Conservation (phyloP, 2,329 filamentous ascomycete genomes). For the Pseudogymnoascus sp. region DNA sequence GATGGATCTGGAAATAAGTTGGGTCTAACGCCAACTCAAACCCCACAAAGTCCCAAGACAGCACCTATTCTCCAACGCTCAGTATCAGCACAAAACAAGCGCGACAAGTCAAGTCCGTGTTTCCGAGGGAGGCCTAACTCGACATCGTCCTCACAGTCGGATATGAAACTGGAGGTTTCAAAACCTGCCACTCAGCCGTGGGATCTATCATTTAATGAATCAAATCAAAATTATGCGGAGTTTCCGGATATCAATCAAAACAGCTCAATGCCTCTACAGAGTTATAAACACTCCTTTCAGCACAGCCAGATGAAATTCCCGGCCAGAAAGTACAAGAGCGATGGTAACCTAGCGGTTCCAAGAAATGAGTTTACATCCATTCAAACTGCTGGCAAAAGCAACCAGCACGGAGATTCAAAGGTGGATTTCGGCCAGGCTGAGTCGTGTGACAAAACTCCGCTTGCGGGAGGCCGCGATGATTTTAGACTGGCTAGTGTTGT, state of each 20-base stretch:
- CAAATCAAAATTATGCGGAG: background rate
- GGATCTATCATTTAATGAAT: background rate
- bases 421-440: background rate
- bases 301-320: background rate
- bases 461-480: background rate
- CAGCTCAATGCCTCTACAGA: background rate
- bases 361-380: background rate
- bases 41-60: background rate
- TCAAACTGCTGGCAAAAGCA: background rate
- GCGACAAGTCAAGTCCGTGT: slow-evolving; percentile 3
- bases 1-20: background rate
- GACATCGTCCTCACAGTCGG: background rate
- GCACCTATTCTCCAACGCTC: background rate
- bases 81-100: slow-evolving; percentile 1
- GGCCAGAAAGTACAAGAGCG: background rate
- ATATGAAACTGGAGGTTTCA: background rate
- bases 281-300: background rate
- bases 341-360: background rate
- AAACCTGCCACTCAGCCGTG: background rate
- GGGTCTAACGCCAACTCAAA: background rate
- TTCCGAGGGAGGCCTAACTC: background rate
- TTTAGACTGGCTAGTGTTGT: background rate
- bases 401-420: background rate
- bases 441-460: background rate
- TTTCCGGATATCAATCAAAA: background rate